phyloP scores from a whole-genome alignment of 306 rosid genomes.

The Medicago arabica region DNA sequence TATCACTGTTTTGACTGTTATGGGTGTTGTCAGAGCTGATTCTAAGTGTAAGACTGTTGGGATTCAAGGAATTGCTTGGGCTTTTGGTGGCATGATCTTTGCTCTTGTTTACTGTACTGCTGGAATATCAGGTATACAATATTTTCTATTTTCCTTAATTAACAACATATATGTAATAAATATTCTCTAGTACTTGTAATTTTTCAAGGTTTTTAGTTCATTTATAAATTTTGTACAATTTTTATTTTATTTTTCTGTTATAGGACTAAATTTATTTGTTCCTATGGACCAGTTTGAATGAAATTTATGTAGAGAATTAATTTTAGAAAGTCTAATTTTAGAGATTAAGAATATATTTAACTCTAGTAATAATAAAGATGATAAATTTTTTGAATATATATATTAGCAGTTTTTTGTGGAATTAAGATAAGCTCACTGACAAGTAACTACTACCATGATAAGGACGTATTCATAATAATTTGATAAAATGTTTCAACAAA shows the following conservation, averaged over 20 bases:
- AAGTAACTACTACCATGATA: background rate
- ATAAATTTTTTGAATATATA: too few species aligned
- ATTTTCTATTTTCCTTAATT: too few species aligned
- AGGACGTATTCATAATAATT: background rate
- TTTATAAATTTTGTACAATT: too few species aligned
- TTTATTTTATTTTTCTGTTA: too few species aligned
- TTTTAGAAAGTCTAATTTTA: too few species aligned
- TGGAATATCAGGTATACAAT: constrained; percentile 53
- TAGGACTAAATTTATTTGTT: too few species aligned
- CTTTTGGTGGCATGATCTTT: constrained; percentile 66
- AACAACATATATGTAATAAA: too few species aligned
- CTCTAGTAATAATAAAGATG: too few species aligned
- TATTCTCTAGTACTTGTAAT: too few species aligned
- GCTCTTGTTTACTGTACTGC: constrained; percentile 65
- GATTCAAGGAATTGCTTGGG: constrained; percentile 62
- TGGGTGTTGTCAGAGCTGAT: constrained; percentile 26
- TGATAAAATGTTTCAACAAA: too few species aligned
- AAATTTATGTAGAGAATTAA: too few species aligned
- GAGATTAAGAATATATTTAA: background rate
- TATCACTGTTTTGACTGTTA: constrained; percentile 56
- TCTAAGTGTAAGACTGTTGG: constrained; percentile 46
- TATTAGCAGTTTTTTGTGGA: background rate
- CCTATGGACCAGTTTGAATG: too few species aligned
- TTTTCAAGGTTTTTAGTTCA: background rate
- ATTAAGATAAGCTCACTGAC: background rate